These are phyloP conservation scores for Exophiala bonariae DNA, from an alignment of 2,329 filamentous ascomycete species.

Conservation along the genomic window DNA sequence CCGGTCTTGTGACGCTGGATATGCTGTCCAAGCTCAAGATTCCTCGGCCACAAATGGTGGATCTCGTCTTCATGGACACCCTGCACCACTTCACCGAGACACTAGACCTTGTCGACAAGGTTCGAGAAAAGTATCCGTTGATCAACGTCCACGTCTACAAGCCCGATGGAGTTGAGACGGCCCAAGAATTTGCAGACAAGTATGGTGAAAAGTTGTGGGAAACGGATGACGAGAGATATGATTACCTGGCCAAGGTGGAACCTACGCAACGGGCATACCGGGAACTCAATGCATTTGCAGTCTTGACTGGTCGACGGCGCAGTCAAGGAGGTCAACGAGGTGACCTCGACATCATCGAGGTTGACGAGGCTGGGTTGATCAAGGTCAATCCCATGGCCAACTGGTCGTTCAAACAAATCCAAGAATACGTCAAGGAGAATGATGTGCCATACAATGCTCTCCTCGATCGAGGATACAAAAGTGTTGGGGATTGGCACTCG, in stretches of 20 bases:
- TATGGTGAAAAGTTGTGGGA: conserved; percentile 87
- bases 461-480: conserved; percentile 94
- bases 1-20: conserved; percentile 78
- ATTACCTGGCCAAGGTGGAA: conserved; percentile 97
- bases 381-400: conserved; percentile 97
- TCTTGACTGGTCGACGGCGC: conserved; percentile 86
- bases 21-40: conserved; percentile 56
- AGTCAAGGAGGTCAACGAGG: conserved; percentile 93
- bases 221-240: conserved; percentile 82
- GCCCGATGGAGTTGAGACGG: conserved; percentile 72
- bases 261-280: conserved; percentile 88
- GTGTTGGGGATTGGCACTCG: conserved; percentile 96
- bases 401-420: conserved; percentile 89
- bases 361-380: conserved; percentile 87
- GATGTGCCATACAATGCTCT: conserved; percentile 91
- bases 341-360: conserved; percentile 84
- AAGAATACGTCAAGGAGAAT: conserved; percentile 81
- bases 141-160: conserved; percentile 86
- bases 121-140: conserved; percentile 74
- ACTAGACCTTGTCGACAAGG: conserved; percentile 69
- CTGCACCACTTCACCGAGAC: conserved; percentile 82
- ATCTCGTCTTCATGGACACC: conserved; percentile 75
- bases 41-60: conserved; percentile 49
- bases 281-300: conserved; percentile 82
- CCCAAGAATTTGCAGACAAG: conserved; percentile 74